These are phyloP conservation scores for Globisporangium parvum DNA, from an alignment of 352 stramenopile species.

Conservation along the genomic window DNA sequence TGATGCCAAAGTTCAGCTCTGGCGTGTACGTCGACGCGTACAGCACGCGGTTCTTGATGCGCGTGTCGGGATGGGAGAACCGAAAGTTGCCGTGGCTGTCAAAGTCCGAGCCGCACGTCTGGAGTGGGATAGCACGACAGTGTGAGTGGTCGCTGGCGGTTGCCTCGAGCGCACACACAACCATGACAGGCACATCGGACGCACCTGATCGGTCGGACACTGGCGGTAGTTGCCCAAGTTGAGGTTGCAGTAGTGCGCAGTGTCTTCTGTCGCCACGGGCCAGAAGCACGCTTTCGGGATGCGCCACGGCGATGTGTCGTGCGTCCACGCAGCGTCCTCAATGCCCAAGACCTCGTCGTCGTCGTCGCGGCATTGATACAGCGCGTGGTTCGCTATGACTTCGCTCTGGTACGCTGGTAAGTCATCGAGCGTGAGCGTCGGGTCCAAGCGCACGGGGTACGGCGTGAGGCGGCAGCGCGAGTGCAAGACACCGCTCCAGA, in stretches of 20 bases:
- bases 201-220: conserved; percentile 32
- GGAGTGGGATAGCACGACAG: neutral
- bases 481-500: conserved; percentile 71
- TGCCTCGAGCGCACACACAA: too few relatives aligned
- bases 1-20: conserved; percentile 82
- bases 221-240: conserved; percentile 26
- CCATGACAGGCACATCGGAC: neutral
- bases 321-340: conserved; percentile 27
- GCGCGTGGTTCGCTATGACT: conserved; percentile 26
- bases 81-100: conserved; percentile 54
- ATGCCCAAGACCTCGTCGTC: conserved; percentile 25
- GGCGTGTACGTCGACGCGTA: conserved; percentile 43
- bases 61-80: conserved; percentile 40
- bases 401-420: conserved; percentile 28
- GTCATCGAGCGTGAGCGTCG: conserved; percentile 18
- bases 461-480: conserved; percentile 63
- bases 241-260: conserved; percentile 47
- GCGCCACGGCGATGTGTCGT: conserved; percentile 45
- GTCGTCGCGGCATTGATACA: conserved; percentile 26
- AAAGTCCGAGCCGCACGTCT: conserved; percentile 60
- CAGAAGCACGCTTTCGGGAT: conserved; percentile 78
- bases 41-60: conserved; percentile 31
- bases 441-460: conserved; percentile 43
- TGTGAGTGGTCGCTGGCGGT: neutral
- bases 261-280: conserved; percentile 74